Evolutionary conservation across 345 rosid genomes (phyloP).

Genomic region (Mercurialis annua): DNA sequence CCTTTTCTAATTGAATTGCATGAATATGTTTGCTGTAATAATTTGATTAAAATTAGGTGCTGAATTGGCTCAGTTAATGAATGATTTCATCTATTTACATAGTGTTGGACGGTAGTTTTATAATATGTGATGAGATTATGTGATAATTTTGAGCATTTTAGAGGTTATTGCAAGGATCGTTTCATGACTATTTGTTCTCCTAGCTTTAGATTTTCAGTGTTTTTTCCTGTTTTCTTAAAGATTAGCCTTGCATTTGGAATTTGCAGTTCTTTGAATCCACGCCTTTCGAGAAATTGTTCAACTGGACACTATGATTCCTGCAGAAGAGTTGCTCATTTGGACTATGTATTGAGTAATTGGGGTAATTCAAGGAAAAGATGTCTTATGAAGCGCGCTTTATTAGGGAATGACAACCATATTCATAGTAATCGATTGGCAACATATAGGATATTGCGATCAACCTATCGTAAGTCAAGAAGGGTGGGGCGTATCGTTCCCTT

Average conservation of each 20-base stretch:
- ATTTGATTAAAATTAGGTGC: no score
- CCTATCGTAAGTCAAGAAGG: slow-evolving; percentile 40
- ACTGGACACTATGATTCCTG: slow-evolving; percentile 32
- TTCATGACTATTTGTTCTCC: neutral
- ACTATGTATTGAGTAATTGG: slow-evolving; percentile 42
- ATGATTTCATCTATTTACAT: neutral
- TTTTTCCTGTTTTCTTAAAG: neutral
- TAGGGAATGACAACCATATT: slow-evolving; percentile 26
- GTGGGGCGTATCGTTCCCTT: slow-evolving; percentile 27
- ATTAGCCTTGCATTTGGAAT: slow-evolving; percentile 17
- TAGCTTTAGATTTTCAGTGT: neutral
- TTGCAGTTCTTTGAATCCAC: slow-evolving; percentile 54
- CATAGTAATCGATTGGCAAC: slow-evolving; percentile 23
- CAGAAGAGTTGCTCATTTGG: slow-evolving; percentile 38
- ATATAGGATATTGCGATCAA: slow-evolving; percentile 25
- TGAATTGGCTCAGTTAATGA: no score
- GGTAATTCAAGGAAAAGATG: slow-evolving; percentile 43
- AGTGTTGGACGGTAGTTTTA: neutral
- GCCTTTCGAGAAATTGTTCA: slow-evolving; percentile 40
- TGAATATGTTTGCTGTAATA: neutral
- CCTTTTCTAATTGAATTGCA: neutral
- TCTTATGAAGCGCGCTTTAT: slow-evolving; percentile 33
- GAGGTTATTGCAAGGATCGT: neutral
- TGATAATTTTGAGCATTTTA: no score
- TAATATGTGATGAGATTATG: neutral